These are phyloP conservation scores for Anthracocystis walkeri DNA, from an alignment of 1,284 basidiomycete species.

Conservation along the genomic window DNA sequence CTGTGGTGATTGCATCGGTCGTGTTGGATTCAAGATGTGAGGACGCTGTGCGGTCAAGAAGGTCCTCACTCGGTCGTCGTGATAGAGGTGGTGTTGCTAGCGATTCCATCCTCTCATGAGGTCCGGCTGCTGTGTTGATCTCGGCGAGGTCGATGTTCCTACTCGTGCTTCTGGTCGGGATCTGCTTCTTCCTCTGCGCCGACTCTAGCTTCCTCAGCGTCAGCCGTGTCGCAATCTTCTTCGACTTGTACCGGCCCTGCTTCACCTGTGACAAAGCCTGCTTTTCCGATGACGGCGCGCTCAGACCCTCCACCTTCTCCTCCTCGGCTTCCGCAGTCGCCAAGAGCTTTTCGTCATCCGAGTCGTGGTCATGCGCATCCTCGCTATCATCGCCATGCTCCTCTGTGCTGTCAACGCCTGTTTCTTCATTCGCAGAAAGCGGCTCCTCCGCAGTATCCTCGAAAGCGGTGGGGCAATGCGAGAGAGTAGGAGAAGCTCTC, in stretches of 20 bases:
- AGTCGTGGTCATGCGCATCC: neutral
- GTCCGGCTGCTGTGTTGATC: neutral
- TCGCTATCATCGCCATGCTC: conserved; percentile 1
- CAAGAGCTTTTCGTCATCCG: neutral
- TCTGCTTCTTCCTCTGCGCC: neutral
- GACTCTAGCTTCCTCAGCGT: conserved; percentile 29
- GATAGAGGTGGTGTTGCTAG: conserved; percentile 45
- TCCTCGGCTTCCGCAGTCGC: neutral
- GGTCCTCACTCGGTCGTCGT: conserved; percentile 13
- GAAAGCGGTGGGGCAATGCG: neutral
- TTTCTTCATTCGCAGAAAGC: neutral
- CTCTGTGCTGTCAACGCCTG: neutral
- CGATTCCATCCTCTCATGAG: conserved; percentile 25
- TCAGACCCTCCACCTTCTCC: neutral
- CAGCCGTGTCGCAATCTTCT: conserved; percentile 20
- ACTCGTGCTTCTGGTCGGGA: conserved; percentile 21
- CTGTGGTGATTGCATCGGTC: neutral
- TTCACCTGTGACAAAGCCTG: neutral
- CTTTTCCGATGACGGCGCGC: too few relatives aligned
- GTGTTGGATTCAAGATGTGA: neutral
- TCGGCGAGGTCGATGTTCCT: neutral
- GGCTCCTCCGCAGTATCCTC: conserved; percentile 1
- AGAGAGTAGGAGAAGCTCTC: conserved; percentile 6
- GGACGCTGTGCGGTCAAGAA: neutral
- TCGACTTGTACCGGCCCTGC: conserved; percentile 17